Evolutionary conservation across 345 rosid genomes (phyloP).

Genomic region (Hypericum perforatum): DNA sequence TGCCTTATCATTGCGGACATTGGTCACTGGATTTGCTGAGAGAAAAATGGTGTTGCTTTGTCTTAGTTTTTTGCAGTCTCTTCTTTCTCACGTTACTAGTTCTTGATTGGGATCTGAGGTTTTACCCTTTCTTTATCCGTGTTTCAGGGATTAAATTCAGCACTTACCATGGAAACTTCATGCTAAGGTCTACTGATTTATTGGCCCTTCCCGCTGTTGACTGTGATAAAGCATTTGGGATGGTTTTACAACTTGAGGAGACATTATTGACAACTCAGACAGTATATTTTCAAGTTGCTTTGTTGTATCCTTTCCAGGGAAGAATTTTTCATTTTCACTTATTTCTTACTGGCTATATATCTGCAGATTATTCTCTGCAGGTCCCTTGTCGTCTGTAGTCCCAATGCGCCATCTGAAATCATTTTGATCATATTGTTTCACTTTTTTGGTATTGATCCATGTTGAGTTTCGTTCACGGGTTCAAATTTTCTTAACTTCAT

Average conservation of each 20-base stretch:
- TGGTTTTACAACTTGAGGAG: conserved; percentile 90
- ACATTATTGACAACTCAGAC: conserved; percentile 79
- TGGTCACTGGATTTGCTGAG: not conserved
- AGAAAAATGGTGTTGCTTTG: not conserved
- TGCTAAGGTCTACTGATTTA: conserved; percentile 91
- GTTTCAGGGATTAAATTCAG: conserved; percentile 76
- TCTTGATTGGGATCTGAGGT: conserved; percentile 3
- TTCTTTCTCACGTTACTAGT: not conserved
- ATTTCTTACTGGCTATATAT: no score
- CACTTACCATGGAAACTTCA: conserved; percentile 94
- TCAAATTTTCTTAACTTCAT: conserved; percentile 36
- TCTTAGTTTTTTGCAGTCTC: not conserved
- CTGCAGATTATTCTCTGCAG: no score
- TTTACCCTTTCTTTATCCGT: conserved; percentile 11
- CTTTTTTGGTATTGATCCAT: no score
- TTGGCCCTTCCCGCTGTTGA: conserved; percentile 97
- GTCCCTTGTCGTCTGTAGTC: no score
- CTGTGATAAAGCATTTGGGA: conserved; percentile 98
- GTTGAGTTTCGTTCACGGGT: not conserved
- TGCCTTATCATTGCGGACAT: no score
- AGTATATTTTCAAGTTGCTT: conserved; percentile 96
- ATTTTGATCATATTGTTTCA: no score
- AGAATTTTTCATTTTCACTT: not conserved
- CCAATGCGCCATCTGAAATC: no score
- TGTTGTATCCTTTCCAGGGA: conserved; percentile 76